Base-by-base conservation (phyloP, 2,329 filamentous ascomycete species). In the Stagonosporopsis vannaccii region DNA sequence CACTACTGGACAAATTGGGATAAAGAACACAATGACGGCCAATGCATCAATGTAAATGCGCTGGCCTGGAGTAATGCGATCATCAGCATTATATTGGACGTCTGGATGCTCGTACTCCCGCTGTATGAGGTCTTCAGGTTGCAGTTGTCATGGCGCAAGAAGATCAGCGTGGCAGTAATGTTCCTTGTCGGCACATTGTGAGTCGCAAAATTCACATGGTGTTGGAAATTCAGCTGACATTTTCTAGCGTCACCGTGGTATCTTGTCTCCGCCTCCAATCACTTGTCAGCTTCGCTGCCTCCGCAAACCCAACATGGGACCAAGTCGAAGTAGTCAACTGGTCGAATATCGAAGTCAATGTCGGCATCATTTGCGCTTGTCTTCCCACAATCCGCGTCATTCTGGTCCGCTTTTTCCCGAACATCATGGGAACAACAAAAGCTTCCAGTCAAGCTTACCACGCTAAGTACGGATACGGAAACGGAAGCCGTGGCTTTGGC, bases 311-410 rank as follows among this genome's bases (percentile, higher is more conserved):
- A 33, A 74, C 69, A 30, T 78, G 74, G 72, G 77, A 78, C 51
- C 76, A 79, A 62, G 63, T 68, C n/a, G 72, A 72, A 4, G 74
- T 77, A 7, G 64, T 73, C 17, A 75, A 74, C 47, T 80, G 79
- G 79, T 76, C 72, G 17, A 74, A 73, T 12, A 70, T 80, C 25
- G 79, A 81, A 61, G 69, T 78, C 52, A 72, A 79, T 56, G 72
- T 78, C 2, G 78, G 77, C 23, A 77, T 80, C 48, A 75, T 80
- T n/a, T 80, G 78, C 60, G 76, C 76, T 7, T 79, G 78, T 65
- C 74, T 81, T 63, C 78, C 79, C 0, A 67, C 73, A n/a, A 59
- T 79, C 15, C 74, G 76, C 30, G 68, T 75, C 1, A 66, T 79
- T 2, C 66, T 79, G 25, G 70, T 75, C n/a, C 72, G 69, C 15